Evolutionary conservation across 257 asterid species (phyloP), one percentile per base, ranked within the genome.

Genomic region (Echium plantagineum): DNA sequence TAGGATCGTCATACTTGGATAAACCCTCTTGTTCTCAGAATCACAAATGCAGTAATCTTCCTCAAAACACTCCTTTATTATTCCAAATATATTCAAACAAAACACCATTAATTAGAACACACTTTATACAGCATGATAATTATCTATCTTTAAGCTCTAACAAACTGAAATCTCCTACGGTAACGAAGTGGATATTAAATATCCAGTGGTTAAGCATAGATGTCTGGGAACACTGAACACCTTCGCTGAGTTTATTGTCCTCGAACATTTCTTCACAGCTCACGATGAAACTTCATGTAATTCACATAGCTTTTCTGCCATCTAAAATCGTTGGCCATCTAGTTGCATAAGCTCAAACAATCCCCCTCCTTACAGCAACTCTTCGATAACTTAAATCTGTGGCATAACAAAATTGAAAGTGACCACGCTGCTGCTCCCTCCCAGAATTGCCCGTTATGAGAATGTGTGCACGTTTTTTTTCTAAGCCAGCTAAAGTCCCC

Each of bases 351-450:
- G 61, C 72, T 59, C 12, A 35, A 13, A 35, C 46, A 35, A 1
- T 2, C 54, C 59, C 68, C 57, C 46, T 56, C 64, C 73, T 72
- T 68, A 59, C 30, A 55, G 73, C 63, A 68, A 71, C 74, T 67
- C 72, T 56, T 64, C 61, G 71, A 57, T 67, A 57, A 61, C 61
- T 63, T 74, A 57, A 30, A 68, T 75, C 77, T 75, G 77, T 75
- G 61, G 66, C 74, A 67, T 42, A 19, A 71, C 67, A 68, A 75
- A 61, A 58, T 66, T 48, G 60, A 62, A 13, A 31, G 67, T 71
- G 63, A 71, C 77, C 64, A 65, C 30, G 59, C 26, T 58, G 77
- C 66, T 64, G 66, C 32, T 71, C 56, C 56, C 22, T 54, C 68
- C 71, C 24, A 15, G 21, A 30, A 38, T 19, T 21, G 60, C 66